Percentiles rank a stretch among this genome's conserved stretches.
Evolutionary conservation across 140 eudicot species (phyloP).

Genomic region (Stevia rebaudiana): DNA sequence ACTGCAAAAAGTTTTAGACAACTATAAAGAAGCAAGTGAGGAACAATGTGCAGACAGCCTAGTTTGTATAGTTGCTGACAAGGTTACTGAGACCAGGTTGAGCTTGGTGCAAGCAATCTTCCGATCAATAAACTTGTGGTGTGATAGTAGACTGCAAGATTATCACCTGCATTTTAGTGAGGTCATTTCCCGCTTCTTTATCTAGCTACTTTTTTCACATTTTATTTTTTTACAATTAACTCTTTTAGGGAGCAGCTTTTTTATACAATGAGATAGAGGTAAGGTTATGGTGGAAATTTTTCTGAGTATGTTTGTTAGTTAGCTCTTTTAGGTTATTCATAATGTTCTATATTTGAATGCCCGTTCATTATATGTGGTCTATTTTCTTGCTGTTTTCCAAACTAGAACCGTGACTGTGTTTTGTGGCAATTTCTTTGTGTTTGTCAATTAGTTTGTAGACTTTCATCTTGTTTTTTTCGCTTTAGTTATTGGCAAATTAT

Average conservation of each 20-base stretch:
- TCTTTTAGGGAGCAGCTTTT: background rate
- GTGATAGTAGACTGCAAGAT: constrained; percentile 69
- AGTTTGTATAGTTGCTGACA: constrained; percentile 36
- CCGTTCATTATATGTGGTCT: background rate
- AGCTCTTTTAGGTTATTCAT: background rate
- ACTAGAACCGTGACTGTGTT: background rate
- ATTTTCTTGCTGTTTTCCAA: constrained; percentile 3
- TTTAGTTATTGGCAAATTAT: constrained; percentile 13
- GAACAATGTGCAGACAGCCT: constrained; percentile 38
- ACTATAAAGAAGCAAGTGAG: constrained; percentile 37
- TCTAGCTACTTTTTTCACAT: background rate
- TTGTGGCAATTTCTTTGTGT: background rate
- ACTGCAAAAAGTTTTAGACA: constrained; percentile 47
- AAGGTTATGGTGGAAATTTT: too few species aligned
- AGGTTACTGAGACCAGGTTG: constrained; percentile 31
- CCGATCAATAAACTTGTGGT: constrained; percentile 62
- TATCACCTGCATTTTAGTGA: constrained; percentile 77
- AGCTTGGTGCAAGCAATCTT: constrained; percentile 61
- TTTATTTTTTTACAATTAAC: constrained; percentile 9
- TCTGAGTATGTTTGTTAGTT: background rate
- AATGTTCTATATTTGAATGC: background rate
- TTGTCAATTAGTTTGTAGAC: background rate
- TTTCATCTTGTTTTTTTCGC: constrained; percentile 6
- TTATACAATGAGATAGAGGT: too few species aligned
- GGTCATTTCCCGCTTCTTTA: constrained; percentile 40